Evolutionary conservation across 148 eudicot genomes (phyloP).

Genomic region (Rhododendron williamsianum): DNA sequence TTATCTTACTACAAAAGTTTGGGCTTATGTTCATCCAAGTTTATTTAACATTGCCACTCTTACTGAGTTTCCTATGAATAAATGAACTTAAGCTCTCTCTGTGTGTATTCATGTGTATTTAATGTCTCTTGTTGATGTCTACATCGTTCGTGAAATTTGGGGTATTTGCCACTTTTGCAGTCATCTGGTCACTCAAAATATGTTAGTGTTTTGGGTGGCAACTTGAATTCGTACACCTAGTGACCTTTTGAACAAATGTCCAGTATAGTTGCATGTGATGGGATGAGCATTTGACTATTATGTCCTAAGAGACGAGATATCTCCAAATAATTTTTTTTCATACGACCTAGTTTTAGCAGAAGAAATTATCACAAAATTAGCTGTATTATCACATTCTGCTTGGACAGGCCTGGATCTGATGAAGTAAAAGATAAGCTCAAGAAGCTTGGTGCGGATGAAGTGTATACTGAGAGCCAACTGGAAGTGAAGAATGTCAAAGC

Average conservation of each 20-base stretch:
- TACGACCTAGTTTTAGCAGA: not conserved
- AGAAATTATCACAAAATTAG: not conserved
- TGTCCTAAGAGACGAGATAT: not conserved
- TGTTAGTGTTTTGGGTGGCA: not conserved
- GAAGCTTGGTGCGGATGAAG: conserved; percentile 82
- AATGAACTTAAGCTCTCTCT: not conserved
- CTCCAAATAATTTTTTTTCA: not conserved
- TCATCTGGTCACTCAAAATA: not conserved
- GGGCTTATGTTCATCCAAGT: not conserved
- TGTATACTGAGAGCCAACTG: conserved; percentile 76
- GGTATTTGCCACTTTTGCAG: not conserved
- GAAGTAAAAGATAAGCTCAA: conserved; percentile 74
- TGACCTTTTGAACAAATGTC: not conserved
- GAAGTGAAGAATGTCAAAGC: conserved; percentile 69
- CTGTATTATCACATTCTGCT: not conserved
- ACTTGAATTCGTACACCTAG: not conserved
- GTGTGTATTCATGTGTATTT: not conserved
- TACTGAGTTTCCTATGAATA: not conserved
- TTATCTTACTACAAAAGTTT: conserved; percentile 8
- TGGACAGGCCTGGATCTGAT: conserved; percentile 69
- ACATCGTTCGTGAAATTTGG: not conserved
- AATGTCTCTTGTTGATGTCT: not conserved
- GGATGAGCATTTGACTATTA: not conserved
- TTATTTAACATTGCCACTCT: not conserved
- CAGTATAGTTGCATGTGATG: not conserved